Evolutionary conservation across 306 rosid genomes (phyloP), one percentile per base, ranked within the genome.

Genomic region (Rosa rugosa): DNA sequence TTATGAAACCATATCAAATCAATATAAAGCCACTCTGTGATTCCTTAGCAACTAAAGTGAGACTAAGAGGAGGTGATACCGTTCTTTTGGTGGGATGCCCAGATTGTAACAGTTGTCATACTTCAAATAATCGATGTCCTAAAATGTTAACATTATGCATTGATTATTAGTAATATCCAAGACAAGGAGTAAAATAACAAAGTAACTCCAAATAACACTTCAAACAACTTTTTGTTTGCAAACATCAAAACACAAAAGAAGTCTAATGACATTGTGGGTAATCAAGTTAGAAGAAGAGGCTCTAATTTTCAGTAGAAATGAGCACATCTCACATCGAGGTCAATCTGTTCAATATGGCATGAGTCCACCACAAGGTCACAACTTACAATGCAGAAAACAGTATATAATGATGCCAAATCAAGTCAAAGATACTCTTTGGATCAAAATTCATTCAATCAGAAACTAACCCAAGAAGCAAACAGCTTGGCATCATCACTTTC

Each of bases 401-500:
- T 18, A 22, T 5, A 25, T 42, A 16, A 67, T 5, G 69, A 40
- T 36, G 51, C 54, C 54, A 45, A 51, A 78, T 23, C 44, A 56
- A 79, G 14, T 63, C 80, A 60, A 31, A 73, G 71, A 79, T 65
- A 77, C 17, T 6, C 46, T 63, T 68, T 45, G 22, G 45, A 44
- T 75, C 46, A 76, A 49, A 57, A 77, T 42, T 25, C 72, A 77
- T 76, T 27, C 18, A 18, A 77, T 40, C 25, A 69, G 81, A 78
- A 71, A 87, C 91, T 87, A 82, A 95, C 99, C 99, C 99, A 95
- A 77, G 97, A 95, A 73, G 98, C 96, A 85, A 95, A 93, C 67
- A 80, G 60, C 67, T 88, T 78, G 27, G 99, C 99, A 64, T 95
- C 99, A 56, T 80, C 94, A 64, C 41, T 78, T 90, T 95, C 99